Evolutionary conservation across 2,329 filamentous ascomycete species (phyloP), one percentile per base, ranked within the genome.

Genomic region (Hortaea werneckii): DNA sequence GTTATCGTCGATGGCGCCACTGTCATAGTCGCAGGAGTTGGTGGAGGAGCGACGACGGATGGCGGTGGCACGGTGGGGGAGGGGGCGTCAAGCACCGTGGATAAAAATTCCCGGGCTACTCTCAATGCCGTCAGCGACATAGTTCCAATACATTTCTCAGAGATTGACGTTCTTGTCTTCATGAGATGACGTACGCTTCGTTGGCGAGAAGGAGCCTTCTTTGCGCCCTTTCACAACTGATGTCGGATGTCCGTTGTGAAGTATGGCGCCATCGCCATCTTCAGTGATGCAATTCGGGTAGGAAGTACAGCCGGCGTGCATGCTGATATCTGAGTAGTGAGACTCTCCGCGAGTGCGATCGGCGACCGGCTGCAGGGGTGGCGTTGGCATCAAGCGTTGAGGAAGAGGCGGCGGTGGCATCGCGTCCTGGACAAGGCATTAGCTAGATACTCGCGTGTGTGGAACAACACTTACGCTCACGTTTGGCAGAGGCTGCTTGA

Each of bases 271-370:
- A 11, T 57, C 48, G 26, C 40, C 49, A 32, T 59, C 58, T 41
- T 63, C 58, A 8, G 50, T 43, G 26, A 54, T 58, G 51, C 61
- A 64, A 6, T 39, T 44, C 9, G 62, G 61, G 37, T 54, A 65
- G 34, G 53, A 45, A 6, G 50, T 50, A 48, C 59, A 65, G 35
- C 50, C 46, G 13, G 52, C 47, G 44, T 65, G 62, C 62, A 65
- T 65, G 49, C 59, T 63, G 47, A 64, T 50, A 42, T 64, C 61
- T 3, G 60, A 63, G 43, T 52, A 54, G 29, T 50, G 52, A 29
- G 56, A 54, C 11, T 47, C 47, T 13, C 32, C 49, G 34, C 54
- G 54, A 37, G 54, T 51, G 37, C 52, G 44, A 29, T 52, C 47
- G n/a, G 7, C 29, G 13, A 39, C 39, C n/a, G 42, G n/a, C n/a